Base-by-base conservation (phyloP, 768 basidiomycete genomes). In the Hydnum rufescens region DNA sequence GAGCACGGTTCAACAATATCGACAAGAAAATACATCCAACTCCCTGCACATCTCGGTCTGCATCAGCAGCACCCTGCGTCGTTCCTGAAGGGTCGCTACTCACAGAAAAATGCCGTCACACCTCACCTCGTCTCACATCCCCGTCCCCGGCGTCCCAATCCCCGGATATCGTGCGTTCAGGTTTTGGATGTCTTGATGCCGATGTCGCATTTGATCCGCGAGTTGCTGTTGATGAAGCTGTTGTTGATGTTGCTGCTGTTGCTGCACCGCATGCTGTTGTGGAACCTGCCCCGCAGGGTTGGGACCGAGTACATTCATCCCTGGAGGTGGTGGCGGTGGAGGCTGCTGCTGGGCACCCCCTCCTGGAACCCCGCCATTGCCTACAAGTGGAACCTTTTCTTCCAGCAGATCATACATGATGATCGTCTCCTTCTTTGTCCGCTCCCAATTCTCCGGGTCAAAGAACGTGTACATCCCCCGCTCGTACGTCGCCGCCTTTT, bases 391-490 rank as follows among this genome's bases (percentile, higher is more conserved):
- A 8, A 32, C 32, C 49, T 32, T 28, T 67, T 82, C 82, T 66
- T 82, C 80, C 60, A 83, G 66, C 61, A 83, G 82, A 51, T 74
- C 64, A 59, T 82, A 83, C 55, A 80, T 66, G 47, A 84, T 81
- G 16, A 74, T 77, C 74, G 81, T 77, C 61, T 82, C 78, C 65
- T 80, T 82, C 61, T 80, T 72, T 60, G 79, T 76, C 67, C 84
- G 82, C 54, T 71, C 68, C 80, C 79, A 81, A 63, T 74, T 76
- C 55, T 85, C 81, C 5, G 79, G 76, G 60, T 87, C 83, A 82
- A 88, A 92, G 70, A 78, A 83, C 48, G 87, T 84, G 68, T 92
- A 93, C 51, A 79, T 76, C 26, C 90, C 89, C 58, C 82, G 77
- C 65, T 95, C 86, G 60, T 83, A 78, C 49, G 83, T 80, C 42